phyloP scores from a whole-genome alignment of 768 basidiomycete genomes.

The Cantharellus anzutake region DNA sequence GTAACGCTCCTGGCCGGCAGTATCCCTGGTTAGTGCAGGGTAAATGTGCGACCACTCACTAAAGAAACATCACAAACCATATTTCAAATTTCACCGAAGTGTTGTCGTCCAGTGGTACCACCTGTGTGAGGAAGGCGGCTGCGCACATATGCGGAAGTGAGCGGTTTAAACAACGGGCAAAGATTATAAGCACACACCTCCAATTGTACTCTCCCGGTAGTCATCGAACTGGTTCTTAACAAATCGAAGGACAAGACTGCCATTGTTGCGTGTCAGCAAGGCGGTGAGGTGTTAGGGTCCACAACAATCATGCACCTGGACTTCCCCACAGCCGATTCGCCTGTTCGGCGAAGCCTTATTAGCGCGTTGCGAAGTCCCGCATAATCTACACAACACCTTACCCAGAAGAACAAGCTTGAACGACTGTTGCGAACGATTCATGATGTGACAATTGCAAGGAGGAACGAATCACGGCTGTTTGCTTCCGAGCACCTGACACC shows the following conservation, averaged over 20 bases:
- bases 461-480: not conserved
- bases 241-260: slow-evolving; percentile 81
- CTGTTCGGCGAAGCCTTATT: slow-evolving; percentile 22
- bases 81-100: slow-evolving; percentile 96
- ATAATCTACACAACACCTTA: slow-evolving; percentile 16
- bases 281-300: not conserved
- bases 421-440: slow-evolving; percentile 74
- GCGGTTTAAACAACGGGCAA: slow-evolving; percentile 5
- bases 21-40: slow-evolving; percentile 44
- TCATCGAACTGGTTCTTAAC: slow-evolving; percentile 95
- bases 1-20: slow-evolving; percentile 89
- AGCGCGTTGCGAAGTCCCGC: not conserved
- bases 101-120: slow-evolving; percentile 73
- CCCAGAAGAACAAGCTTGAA: slow-evolving; percentile 96
- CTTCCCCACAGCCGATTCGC: slow-evolving; percentile 97
- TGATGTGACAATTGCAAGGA: slow-evolving; percentile 14
- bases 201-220: slow-evolving; percentile 87
- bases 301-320: slow-evolving; percentile 40
- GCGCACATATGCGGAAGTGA: slow-evolving; percentile 10
- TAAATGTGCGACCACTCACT: not conserved
- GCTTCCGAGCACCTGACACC: no score
- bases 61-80: slow-evolving; percentile 38
- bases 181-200: slow-evolving; percentile 24
- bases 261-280: not conserved
- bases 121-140: slow-evolving; percentile 99